These are phyloP conservation scores for Hippophae gyantsensis DNA, from an alignment of 306 rosid genomes.

Conservation along the genomic window DNA sequence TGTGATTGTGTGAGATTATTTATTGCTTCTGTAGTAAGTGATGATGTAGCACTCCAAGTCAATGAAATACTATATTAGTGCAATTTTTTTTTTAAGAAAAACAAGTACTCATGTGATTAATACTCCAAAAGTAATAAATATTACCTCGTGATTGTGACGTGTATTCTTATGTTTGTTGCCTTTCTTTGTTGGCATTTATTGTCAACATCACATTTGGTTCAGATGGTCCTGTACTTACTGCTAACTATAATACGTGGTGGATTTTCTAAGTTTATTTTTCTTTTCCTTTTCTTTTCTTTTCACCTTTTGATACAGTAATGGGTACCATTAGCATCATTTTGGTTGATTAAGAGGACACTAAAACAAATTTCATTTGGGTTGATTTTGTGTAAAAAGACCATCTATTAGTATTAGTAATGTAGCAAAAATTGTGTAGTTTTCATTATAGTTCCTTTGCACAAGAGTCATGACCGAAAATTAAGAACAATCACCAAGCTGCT, in stretches of 20 bases:
- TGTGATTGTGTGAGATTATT: not conserved
- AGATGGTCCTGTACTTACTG: not conserved
- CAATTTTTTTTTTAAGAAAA: no score
- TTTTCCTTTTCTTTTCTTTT: not conserved
- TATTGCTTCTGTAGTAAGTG: no score
- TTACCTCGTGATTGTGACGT: slow-evolving; percentile 10
- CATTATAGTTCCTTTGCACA: not conserved
- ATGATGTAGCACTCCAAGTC: no score
- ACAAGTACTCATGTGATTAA: no score
- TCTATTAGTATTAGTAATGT: not conserved
- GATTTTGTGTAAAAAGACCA: not conserved
- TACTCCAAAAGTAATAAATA: no score
- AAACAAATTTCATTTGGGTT: not conserved
- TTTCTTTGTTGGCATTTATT: slow-evolving; percentile 14
- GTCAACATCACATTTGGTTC: not conserved
- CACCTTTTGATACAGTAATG: not conserved
- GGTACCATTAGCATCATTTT: not conserved
- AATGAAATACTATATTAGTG: no score
- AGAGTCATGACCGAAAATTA: not conserved
- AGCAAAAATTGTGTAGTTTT: not conserved
- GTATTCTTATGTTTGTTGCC: slow-evolving; percentile 4
- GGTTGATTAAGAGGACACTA: no score
- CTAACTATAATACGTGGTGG: not conserved
- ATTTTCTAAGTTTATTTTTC: not conserved
- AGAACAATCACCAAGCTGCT: slow-evolving; percentile 2